A percentile compares a stretch with the other conserved stretches of the same genome.
Conservation (phyloP, 2,329 filamentous ascomycete species). For the Lachnellula willkommii region DNA sequence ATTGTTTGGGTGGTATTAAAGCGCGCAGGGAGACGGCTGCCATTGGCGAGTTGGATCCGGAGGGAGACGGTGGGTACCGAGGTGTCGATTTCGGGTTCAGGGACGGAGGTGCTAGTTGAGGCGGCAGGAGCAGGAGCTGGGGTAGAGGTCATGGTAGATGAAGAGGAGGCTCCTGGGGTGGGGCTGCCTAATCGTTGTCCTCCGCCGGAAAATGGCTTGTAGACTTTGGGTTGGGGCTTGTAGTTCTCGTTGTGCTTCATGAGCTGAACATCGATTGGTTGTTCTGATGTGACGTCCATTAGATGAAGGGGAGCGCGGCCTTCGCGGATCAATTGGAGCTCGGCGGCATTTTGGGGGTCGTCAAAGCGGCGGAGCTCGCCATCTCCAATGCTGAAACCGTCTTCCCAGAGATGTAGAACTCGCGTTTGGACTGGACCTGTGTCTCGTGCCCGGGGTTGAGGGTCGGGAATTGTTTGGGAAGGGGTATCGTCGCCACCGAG, state of each 20-base stretch:
- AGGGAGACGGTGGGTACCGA: slow-evolving; percentile 64
- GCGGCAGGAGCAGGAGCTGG: slow-evolving; percentile 33
- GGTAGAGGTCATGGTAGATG: slow-evolving; percentile 34
- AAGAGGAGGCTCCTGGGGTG: slow-evolving; percentile 56
- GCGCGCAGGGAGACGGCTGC: slow-evolving; percentile 68
- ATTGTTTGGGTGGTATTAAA: slow-evolving; percentile 79
- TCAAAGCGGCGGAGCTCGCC: slow-evolving; percentile 73
- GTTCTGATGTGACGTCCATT: slow-evolving; percentile 68
- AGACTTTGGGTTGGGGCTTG: slow-evolving; percentile 65
- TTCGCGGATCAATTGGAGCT: slow-evolving; percentile 69
- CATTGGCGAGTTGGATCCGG: slow-evolving; percentile 73
- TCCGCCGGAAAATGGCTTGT: slow-evolving; percentile 67
- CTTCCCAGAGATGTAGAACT: slow-evolving; percentile 72
- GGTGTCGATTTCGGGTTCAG: slow-evolving; percentile 51
- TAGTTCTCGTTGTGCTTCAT: slow-evolving; percentile 69
- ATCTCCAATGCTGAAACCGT: slow-evolving; percentile 82
- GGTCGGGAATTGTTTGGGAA: slow-evolving; percentile 63
- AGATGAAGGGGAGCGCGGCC: slow-evolving; percentile 73
- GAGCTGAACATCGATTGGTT: slow-evolving; percentile 74
- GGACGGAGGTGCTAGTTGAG: slow-evolving; percentile 30
- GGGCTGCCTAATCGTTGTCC: slow-evolving; percentile 73
- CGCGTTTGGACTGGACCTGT: slow-evolving; percentile 49
- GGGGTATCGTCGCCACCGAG: slow-evolving; percentile 72
- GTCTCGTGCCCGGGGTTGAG: slow-evolving; percentile 34
- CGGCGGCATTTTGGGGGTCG: slow-evolving; percentile 67